phyloP scores from a whole-genome alignment of 768 basidiomycete species.

The Chalciporus chontae region DNA sequence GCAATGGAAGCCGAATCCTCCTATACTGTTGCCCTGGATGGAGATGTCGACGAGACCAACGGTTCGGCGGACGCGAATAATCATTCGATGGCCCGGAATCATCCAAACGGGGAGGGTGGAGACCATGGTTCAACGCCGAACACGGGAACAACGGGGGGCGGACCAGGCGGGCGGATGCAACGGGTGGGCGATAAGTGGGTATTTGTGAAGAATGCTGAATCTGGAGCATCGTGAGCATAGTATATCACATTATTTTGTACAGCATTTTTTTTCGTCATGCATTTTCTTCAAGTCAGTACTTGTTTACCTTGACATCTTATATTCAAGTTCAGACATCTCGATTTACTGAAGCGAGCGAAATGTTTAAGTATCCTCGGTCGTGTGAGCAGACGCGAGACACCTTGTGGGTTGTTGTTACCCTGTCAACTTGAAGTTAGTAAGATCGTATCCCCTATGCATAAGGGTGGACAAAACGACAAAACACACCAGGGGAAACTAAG shows the following conservation, averaged over 20 bases:
- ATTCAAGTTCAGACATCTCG: background rate
- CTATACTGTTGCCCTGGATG: slow-evolving; percentile 60
- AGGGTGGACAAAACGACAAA: too few relatives aligned
- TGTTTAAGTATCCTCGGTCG: too few relatives aligned
- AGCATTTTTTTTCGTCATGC: slow-evolving; percentile 7
- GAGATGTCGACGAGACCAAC: slow-evolving; percentile 31
- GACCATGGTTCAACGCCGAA: background rate
- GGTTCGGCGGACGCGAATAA: background rate
- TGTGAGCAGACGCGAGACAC: too few relatives aligned
- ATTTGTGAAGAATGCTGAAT: slow-evolving; percentile 48
- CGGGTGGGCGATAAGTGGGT: slow-evolving; percentile 70
- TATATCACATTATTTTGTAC: slow-evolving; percentile 23
- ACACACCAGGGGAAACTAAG: too few relatives aligned
- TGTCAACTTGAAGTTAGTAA: too few relatives aligned
- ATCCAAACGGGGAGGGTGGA: slow-evolving; percentile 1
- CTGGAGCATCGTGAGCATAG: slow-evolving; percentile 19
- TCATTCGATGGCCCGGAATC: slow-evolving; percentile 1
- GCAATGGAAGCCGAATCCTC: slow-evolving; percentile 32
- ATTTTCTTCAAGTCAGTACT: background rate
- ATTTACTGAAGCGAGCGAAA: too few relatives aligned
- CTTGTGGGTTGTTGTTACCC: too few relatives aligned
- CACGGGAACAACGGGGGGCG: slow-evolving; percentile 10
- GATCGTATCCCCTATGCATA: too few relatives aligned
- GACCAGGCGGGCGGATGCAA: slow-evolving; percentile 58
- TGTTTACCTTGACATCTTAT: background rate